Evolutionary conservation across 2,329 filamentous ascomycete genomes (phyloP).

Genomic region (Phyllosticta paracitricarpa): DNA sequence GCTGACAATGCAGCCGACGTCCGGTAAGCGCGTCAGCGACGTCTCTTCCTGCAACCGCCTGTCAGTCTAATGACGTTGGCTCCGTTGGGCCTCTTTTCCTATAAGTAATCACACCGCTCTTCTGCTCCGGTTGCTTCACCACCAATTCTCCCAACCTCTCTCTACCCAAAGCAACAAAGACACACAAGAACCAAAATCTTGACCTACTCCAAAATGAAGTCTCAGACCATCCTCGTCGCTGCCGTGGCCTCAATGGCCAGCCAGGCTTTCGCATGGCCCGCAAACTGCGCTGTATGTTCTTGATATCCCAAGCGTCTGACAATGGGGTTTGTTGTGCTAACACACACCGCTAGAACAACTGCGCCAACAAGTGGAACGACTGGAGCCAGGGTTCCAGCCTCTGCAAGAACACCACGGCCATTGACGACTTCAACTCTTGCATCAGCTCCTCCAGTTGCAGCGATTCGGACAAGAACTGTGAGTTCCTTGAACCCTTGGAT

Average conservation of each 20-base stretch:
- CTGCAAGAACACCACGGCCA: conserved; percentile 14
- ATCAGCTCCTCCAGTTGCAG: conserved; percentile 15
- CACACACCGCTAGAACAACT: not conserved
- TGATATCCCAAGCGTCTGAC: not conserved
- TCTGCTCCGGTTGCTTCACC: not conserved
- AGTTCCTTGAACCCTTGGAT: not conserved
- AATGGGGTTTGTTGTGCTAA: not conserved
- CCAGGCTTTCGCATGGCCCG: conserved; percentile 1
- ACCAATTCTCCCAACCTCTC: conserved; percentile 6
- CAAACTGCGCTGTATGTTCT: conserved; percentile 3
- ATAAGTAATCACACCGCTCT: not conserved
- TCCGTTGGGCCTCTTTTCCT: not conserved
- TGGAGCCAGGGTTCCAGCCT: conserved; percentile 5
- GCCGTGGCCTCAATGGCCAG: conserved; percentile 2
- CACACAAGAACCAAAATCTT: conserved; percentile 10
- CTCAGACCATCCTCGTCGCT: conserved; percentile 4
- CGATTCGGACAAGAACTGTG: conserved; percentile 15
- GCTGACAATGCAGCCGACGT: not conserved
- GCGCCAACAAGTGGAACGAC: not conserved
- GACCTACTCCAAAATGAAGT: conserved; percentile 5
- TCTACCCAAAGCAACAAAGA: conserved; percentile 18
- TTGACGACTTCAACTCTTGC: conserved; percentile 17
- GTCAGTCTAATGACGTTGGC: not conserved
- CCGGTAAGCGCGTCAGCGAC: not conserved
- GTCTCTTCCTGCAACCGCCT: not conserved